phyloP scores from a whole-genome alignment of 208 protist genomes.

The Acanthamoeba triangularis region DNA sequence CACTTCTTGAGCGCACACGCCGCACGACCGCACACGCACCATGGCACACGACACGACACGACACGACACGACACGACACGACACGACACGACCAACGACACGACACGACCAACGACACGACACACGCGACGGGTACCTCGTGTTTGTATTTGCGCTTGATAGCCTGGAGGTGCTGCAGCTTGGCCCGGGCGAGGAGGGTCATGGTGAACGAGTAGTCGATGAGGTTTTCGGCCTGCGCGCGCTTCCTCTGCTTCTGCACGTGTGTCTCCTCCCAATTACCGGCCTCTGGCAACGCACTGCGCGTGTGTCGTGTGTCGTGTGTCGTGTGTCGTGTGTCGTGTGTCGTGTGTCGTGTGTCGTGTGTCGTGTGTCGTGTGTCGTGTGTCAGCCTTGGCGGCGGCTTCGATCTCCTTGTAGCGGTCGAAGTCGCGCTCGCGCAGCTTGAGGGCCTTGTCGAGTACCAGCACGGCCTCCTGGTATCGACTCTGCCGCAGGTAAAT shows the following conservation, averaged over 20 bases:
- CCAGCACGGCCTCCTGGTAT: constrained; percentile 45
- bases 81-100: background rate
- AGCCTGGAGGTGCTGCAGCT: background rate
- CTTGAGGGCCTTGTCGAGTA: constrained; percentile 41
- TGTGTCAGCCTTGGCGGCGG: background rate
- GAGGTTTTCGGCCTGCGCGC: constrained; percentile 56
- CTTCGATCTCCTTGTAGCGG: background rate
- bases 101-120: background rate
- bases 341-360: no score
- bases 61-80: background rate
- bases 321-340: background rate
- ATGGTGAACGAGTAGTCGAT: constrained; percentile 44
- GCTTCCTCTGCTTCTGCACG: constrained; percentile 8
- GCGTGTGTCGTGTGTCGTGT: background rate
- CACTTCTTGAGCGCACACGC: background rate
- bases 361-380: no score
- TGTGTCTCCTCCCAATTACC: background rate
- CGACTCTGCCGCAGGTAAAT: constrained; percentile 18
- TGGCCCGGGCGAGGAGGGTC: background rate
- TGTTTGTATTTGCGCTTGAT: background rate
- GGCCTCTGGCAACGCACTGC: background rate
- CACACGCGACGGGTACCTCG: background rate
- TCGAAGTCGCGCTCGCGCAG: constrained; percentile 51
- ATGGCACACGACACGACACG: background rate
- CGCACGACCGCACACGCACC: background rate